Percentiles rank a stretch among this genome's conserved stretches.
Evolutionary conservation across 169 alveolate genomes (phyloP).

Genomic region (Cryptosporidium canis): DNA sequence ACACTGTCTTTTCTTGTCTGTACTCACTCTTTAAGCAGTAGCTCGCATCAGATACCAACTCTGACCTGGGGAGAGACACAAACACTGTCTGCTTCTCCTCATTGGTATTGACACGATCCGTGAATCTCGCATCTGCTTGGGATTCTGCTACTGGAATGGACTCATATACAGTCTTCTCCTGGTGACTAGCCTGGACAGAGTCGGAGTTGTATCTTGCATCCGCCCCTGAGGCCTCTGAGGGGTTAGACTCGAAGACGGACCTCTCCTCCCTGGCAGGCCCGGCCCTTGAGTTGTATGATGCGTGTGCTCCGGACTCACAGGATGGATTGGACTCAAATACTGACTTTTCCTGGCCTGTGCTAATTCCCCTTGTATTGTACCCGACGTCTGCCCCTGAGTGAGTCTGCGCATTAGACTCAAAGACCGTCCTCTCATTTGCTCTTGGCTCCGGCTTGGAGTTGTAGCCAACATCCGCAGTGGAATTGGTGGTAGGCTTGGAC

Average conservation of each 20-base stretch:
- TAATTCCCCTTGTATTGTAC: neutral
- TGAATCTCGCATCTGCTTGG: constrained; percentile 21
- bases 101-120: neutral
- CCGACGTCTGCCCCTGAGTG: constrained; percentile 6
- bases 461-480: constrained; percentile 26
- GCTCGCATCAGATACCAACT: constrained; percentile 28
- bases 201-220: neutral
- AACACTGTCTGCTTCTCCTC: constrained; percentile 6
- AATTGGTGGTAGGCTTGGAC: neutral
- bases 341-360: neutral
- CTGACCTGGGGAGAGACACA: constrained; percentile 42
- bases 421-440: constrained; percentile 1
- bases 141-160: constrained; percentile 13
- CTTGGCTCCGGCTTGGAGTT: neutral
- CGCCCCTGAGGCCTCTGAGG: neutral
- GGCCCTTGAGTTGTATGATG: neutral
- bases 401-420: neutral
- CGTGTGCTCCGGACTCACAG: neutral
- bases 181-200: neutral
- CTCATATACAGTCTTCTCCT: constrained; percentile 24
- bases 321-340: constrained; percentile 24
- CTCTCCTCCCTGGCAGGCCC: neutral
- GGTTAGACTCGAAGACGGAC: neutral
- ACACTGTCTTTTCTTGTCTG: constrained; percentile 22
- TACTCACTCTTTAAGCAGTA: neutral